A percentile compares a stretch with the other conserved stretches of the same genome.
These are phyloP conservation scores for Wickerhamomyces sp. DNA, from an alignment of 1,139 yeast genomes.

Conservation along the genomic window DNA sequence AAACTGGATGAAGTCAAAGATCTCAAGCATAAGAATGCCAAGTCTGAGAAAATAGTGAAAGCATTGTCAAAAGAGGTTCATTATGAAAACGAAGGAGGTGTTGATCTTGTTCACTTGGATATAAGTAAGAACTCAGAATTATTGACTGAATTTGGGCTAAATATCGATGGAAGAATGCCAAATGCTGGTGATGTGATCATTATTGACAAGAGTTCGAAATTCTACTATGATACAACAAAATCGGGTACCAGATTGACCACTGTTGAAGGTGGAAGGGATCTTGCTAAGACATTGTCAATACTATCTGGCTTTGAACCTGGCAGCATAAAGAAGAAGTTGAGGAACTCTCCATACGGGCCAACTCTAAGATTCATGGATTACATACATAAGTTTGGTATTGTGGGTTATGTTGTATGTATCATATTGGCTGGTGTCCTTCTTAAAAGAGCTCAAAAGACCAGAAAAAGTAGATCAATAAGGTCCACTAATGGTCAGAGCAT, in stretches of 20 bases:
- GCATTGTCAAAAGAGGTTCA: slow-evolving; percentile 48
- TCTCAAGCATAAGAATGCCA: slow-evolving; percentile 41
- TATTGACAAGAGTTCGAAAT: slow-evolving; percentile 29
- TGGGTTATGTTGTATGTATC: slow-evolving; percentile 34
- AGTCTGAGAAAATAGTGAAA: slow-evolving; percentile 39
- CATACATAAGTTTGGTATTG: slow-evolving; percentile 40
- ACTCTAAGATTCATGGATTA: slow-evolving; percentile 37
- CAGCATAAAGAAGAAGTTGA: slow-evolving; percentile 25
- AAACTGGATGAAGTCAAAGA: slow-evolving; percentile 40
- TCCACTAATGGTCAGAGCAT: slow-evolving; percentile 7
- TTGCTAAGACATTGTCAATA: slow-evolving; percentile 1
- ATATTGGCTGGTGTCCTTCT: neutral
- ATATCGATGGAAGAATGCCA: slow-evolving; percentile 31
- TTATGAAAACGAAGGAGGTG: slow-evolving; percentile 38
- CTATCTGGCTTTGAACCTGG: slow-evolving; percentile 1
- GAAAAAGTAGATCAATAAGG: neutral
- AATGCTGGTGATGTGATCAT: slow-evolving; percentile 43
- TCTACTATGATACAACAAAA: slow-evolving; percentile 32
- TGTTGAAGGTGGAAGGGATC: slow-evolving; percentile 1
- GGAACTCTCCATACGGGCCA: slow-evolving; percentile 41
- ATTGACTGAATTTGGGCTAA: slow-evolving; percentile 39
- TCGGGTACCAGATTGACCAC: slow-evolving; percentile 23
- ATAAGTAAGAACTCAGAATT: slow-evolving; percentile 33
- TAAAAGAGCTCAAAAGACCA: slow-evolving; percentile 1
- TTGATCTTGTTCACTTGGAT: slow-evolving; percentile 50